Percentiles rank a stretch among this genome's conserved stretches.
These are phyloP conservation scores for Mycena metata DNA, from an alignment of 768 basidiomycete genomes.

Conservation along the genomic window DNA sequence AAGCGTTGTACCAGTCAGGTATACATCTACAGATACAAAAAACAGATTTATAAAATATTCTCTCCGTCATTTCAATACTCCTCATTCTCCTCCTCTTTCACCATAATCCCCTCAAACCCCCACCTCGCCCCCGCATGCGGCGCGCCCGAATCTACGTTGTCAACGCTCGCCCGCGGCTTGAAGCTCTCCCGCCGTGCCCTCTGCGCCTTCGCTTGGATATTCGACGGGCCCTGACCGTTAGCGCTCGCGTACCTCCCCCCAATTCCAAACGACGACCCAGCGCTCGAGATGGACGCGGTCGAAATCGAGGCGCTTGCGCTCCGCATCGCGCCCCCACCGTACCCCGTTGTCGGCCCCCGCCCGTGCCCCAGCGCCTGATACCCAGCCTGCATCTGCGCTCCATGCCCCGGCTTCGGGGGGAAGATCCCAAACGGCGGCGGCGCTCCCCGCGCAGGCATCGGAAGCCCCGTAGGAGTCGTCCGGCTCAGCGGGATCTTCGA, in stretches of 20 bases:
- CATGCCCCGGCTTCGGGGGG: slow-evolving; percentile 63
- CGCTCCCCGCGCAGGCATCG: slow-evolving; percentile 44
- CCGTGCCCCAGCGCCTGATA: slow-evolving; percentile 72
- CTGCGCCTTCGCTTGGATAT: slow-evolving; percentile 57
- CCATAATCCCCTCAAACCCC: slow-evolving; percentile 50
- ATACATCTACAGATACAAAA: slow-evolving; percentile 1
- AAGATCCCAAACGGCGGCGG: slow-evolving; percentile 60
- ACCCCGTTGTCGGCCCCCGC: slow-evolving; percentile 55
- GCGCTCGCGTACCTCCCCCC: slow-evolving; percentile 36
- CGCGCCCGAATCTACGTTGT: slow-evolving; percentile 53
- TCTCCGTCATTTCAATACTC: slow-evolving; percentile 44
- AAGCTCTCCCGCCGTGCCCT: slow-evolving; percentile 82
- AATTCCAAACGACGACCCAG: slow-evolving; percentile 38
- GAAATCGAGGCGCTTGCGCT: slow-evolving; percentile 37
- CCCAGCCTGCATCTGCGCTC: slow-evolving; percentile 41
- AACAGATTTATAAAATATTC: background rate
- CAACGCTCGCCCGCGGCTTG: slow-evolving; percentile 83
- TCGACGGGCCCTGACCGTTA: slow-evolving; percentile 31
- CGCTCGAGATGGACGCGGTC: slow-evolving; percentile 43
- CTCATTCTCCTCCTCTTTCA: slow-evolving; percentile 65
- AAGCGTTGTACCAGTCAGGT: no score
- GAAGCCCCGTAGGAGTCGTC: slow-evolving; percentile 49
- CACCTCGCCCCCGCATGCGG: slow-evolving; percentile 46
- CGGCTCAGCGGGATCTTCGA: slow-evolving; percentile 61
- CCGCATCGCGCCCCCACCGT: slow-evolving; percentile 40